phyloP scores from a whole-genome alignment of 768 basidiomycete genomes.

The Thelephora ganbajun region DNA sequence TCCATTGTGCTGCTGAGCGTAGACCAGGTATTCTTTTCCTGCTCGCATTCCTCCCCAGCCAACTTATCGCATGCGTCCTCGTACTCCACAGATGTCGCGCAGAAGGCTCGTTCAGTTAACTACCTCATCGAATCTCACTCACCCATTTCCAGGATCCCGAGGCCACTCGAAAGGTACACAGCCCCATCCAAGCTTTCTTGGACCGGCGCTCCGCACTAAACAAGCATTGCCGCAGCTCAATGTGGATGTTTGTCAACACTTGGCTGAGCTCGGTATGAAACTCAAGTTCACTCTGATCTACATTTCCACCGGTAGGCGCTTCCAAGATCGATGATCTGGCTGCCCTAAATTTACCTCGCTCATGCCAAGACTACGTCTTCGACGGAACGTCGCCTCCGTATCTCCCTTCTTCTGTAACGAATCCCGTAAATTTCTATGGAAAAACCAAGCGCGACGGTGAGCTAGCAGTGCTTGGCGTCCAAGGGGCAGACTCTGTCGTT shows the following conservation, averaged over 20 bases:
- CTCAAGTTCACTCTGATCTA: constrained; percentile 66
- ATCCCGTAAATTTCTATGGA: constrained; percentile 86
- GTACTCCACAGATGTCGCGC: constrained; percentile 51
- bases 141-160: constrained; percentile 42
- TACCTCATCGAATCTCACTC: background rate
- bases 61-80: background rate
- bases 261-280: constrained; percentile 52
- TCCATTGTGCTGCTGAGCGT: constrained; percentile 93
- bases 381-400: constrained; percentile 91
- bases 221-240: constrained; percentile 49
- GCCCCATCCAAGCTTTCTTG: background rate
- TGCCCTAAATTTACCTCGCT: background rate
- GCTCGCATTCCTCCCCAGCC: background rate
- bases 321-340: background rate
- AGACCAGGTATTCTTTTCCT: constrained; percentile 29
- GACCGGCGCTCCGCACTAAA: background rate
- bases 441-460: constrained; percentile 82
- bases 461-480: constrained; percentile 48
- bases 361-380: constrained; percentile 89
- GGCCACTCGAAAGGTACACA: constrained; percentile 43
- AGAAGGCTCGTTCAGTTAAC: constrained; percentile 41
- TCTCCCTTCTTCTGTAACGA: constrained; percentile 51
- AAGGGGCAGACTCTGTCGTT: constrained; percentile 47
- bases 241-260: constrained; percentile 53
- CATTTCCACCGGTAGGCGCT: constrained; percentile 69